phyloP scores from a whole-genome alignment of 2,329 filamentous ascomycete genomes.

The Neopestalotiopsis rosae region DNA sequence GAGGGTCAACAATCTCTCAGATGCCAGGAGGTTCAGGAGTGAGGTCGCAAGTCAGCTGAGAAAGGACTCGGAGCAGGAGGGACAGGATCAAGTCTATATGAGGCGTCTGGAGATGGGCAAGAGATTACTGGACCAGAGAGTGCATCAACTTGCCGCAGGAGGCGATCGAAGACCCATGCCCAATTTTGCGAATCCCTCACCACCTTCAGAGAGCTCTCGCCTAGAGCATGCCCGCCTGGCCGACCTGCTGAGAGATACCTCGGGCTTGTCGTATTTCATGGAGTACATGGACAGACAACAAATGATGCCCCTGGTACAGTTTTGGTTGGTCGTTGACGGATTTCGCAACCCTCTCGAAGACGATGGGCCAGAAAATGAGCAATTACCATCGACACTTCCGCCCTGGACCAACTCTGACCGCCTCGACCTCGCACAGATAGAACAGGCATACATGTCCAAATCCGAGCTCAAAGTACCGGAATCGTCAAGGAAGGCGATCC shows the following conservation, averaged over 20 bases:
- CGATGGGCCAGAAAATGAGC: constrained; percentile 71
- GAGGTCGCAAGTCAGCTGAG: constrained; percentile 92
- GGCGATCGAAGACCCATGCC: constrained; percentile 53
- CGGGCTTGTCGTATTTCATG: constrained; percentile 98
- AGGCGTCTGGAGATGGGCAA: constrained; percentile 92
- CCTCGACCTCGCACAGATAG: constrained; percentile 87
- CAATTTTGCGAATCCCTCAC: constrained; percentile 36
- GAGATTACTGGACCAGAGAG: constrained; percentile 85
- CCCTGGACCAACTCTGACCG: constrained; percentile 86
- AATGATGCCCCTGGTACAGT: constrained; percentile 89
- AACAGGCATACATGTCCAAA: constrained; percentile 85
- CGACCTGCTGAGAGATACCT: constrained; percentile 87
- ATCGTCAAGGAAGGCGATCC: constrained; percentile 71
- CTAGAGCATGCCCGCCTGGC: constrained; percentile 78
- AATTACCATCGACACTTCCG: constrained; percentile 63
- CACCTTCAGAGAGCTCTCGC: constrained; percentile 55
- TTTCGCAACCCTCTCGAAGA: constrained; percentile 94
- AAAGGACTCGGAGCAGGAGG: constrained; percentile 77
- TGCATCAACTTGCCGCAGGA: constrained; percentile 77
- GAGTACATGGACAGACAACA: constrained; percentile 96
- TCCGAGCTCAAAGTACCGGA: constrained; percentile 80
- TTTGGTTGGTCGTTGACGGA: constrained; percentile 97
- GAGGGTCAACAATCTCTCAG: constrained; percentile 88
- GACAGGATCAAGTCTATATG: constrained; percentile 84
- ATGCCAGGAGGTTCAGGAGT: constrained; percentile 89